A percentile compares a stretch with the other conserved stretches of the same genome.
phyloP scores from a whole-genome alignment of 805 yeast genomes.

The Limtongia smithiae region DNA sequence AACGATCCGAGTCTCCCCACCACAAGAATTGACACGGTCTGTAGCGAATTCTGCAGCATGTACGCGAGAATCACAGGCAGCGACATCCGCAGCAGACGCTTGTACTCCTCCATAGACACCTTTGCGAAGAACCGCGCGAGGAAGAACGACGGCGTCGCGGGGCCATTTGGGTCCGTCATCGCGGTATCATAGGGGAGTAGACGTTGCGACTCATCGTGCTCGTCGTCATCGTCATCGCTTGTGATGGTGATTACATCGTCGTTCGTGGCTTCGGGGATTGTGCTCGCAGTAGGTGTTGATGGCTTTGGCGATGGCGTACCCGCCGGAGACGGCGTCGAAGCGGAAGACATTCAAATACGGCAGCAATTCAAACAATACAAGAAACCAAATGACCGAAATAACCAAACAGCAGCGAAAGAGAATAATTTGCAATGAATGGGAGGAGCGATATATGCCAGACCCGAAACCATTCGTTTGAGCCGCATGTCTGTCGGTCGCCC shows the following conservation, averaged over 20 bases:
- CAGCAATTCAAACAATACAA: too few relatives aligned
- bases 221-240: not conserved
- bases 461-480: too few relatives aligned
- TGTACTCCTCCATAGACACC: constrained; percentile 21
- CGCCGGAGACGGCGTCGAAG: too few relatives aligned
- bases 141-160: constrained; percentile 13
- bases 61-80: constrained; percentile 30
- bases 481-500: too few relatives aligned
- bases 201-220: not conserved
- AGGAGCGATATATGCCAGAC: too few relatives aligned
- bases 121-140: constrained; percentile 10
- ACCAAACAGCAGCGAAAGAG: too few relatives aligned
- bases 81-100: constrained; percentile 26
- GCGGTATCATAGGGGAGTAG: constrained; percentile 19
- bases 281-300: not conserved
- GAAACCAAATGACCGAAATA: too few relatives aligned
- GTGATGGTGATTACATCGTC: not conserved
- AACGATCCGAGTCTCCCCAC: constrained; percentile 30
- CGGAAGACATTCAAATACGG: too few relatives aligned
- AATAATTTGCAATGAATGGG: too few relatives aligned
- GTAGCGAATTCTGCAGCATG: constrained; percentile 31
- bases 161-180: constrained; percentile 17
- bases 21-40: constrained; percentile 30
- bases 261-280: not conserved
- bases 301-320: too few relatives aligned